phyloP scores from a whole-genome alignment of 345 rosid species.

The Laguncularia racemosa region DNA sequence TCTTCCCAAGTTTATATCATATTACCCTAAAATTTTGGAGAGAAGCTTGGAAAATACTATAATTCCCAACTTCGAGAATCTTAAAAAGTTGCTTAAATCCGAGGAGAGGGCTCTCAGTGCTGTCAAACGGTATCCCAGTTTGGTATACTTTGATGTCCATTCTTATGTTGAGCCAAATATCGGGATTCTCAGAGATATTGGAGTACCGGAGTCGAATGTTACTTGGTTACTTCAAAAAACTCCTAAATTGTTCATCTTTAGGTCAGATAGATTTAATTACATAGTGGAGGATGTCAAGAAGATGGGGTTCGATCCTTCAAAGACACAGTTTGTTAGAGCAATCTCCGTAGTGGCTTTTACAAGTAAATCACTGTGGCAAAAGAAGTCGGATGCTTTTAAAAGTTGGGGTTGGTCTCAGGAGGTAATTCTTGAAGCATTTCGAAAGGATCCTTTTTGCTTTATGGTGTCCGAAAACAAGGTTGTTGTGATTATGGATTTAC shows the following conservation, averaged over 20 bases:
- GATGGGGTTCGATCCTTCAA: constrained; percentile 17
- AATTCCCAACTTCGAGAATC: constrained; percentile 16
- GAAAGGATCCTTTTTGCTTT: constrained; percentile 16
- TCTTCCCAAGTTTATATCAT: constrained; percentile 1
- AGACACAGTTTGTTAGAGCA: constrained; percentile 10
- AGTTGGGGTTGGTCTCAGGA: constrained; percentile 19
- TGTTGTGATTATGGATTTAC: constrained; percentile 8
- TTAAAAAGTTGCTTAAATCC: constrained; percentile 8
- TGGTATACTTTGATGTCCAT: not conserved
- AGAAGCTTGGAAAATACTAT: constrained; percentile 23
- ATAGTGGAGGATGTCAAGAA: constrained; percentile 11
- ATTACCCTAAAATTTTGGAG: not conserved
- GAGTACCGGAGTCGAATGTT: constrained; percentile 15
- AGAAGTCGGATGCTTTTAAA: constrained; percentile 3
- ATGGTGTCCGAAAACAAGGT: constrained; percentile 18
- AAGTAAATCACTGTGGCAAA: constrained; percentile 13
- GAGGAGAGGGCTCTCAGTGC: constrained; percentile 6
- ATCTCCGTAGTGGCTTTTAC: not conserved
- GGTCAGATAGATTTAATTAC: not conserved
- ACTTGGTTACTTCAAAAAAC: not conserved
- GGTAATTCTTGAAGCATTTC: constrained; percentile 14
- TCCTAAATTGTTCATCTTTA: not conserved
- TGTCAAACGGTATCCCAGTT: not conserved
- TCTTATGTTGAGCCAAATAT: not conserved
- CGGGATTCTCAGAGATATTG: constrained; percentile 12